Evolutionary conservation across 805 yeast genomes (phyloP), one percentile per base, ranked within the genome.

Genomic region (Candida sonorensis): DNA sequence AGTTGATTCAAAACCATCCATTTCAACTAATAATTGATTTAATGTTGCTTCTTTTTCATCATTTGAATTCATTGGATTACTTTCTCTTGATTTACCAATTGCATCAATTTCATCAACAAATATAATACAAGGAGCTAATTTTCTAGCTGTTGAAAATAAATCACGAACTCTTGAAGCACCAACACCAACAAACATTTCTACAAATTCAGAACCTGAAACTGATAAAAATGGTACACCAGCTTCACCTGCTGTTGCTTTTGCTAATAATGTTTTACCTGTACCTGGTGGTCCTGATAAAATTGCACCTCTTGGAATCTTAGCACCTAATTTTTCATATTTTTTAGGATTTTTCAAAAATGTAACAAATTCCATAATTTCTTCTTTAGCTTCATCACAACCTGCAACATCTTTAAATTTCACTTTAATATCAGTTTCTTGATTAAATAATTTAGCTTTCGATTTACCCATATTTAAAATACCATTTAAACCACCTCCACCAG

Each of bases 21-120:
- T 92, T 62, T 92, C 99, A 26, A 92, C 98, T 38, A 92, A 70
- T 30, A 92, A 70, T 66, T 92, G 99, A 59, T 92, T 92, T 49
- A 92, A 70, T 0, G 99, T 92, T 15, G 94, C 83, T 59, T 92
- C 99, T 55, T 96, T 81, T 62, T 92, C 99, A 57, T 92, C 99
- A 52, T 90, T 86, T 17, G 94, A 85, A 34, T 95, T 87, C 58
- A 78, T 77, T n/a, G 80, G 73, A 23, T 51, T 46, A 31, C 40
- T 47, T 46, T 88, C 74, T 53, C 80, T 62, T 27, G 87, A 86
- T 51, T 87, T 86, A 50, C 99, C 99, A 52, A 92, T 94, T n/a
- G 99, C 99, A 67, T 92, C 99, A 42, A 92, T 92, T 63, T 92
- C 99, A 66, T 92, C 99, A 31, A 92, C 88, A 48, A 92, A 94